phyloP scores from a whole-genome alignment of 2,329 filamentous ascomycete genomes.

The Aspergillus sp. region DNA sequence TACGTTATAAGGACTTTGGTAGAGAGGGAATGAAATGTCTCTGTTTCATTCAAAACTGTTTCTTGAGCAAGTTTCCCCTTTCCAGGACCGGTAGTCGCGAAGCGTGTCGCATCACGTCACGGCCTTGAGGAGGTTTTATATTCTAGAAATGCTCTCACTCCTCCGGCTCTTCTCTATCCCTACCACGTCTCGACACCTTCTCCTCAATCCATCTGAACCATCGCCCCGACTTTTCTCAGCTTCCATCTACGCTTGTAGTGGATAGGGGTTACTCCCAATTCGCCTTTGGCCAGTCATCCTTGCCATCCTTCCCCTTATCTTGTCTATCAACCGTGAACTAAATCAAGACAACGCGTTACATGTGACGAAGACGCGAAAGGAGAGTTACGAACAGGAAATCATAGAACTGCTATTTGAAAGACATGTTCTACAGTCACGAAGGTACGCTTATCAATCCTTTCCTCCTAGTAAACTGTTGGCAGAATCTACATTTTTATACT shows the following conservation, averaged over 20 bases:
- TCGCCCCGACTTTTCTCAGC: not conserved
- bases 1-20: not conserved
- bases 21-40: not conserved
- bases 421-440: slow-evolving; percentile 96
- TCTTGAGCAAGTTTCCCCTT: not conserved
- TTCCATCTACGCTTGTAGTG: not conserved
- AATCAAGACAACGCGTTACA: not conserved
- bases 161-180: not conserved
- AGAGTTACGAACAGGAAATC: not conserved
- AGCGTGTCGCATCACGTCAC: not conserved
- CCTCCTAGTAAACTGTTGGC: not conserved
- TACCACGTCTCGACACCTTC: not conserved
- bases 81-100: not conserved
- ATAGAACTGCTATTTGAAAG: not conserved
- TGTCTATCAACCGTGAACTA: not conserved
- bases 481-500: not conserved
- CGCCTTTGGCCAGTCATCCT: not conserved
- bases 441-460: slow-evolving; percentile 58
- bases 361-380: not conserved
- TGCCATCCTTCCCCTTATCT: not conserved
- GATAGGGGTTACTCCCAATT: not conserved
- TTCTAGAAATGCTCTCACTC: not conserved
- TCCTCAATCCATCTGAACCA: not conserved
- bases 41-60: not conserved
- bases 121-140: not conserved